Evolutionary conservation across 75 land plant species (phyloP).

Genomic region (Pinus taeda): DNA sequence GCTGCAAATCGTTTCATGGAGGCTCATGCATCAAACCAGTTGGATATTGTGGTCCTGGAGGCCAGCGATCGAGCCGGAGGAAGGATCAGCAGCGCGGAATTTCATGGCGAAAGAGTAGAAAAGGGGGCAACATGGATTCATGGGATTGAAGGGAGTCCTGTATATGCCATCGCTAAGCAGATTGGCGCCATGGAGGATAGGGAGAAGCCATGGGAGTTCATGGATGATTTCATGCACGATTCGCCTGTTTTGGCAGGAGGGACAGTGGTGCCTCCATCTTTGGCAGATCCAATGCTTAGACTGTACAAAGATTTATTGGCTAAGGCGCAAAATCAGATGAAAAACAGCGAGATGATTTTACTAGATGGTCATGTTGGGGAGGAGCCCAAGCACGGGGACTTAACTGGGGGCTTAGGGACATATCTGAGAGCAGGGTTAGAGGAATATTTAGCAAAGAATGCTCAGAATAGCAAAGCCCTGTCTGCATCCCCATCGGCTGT

Average conservation of each 20-base stretch:
- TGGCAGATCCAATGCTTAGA: slow-evolving; percentile 7
- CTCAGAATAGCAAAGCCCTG: not conserved
- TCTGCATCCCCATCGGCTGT: not conserved
- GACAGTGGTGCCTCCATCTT: slow-evolving; percentile 8
- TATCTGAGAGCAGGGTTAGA: slow-evolving; percentile 10
- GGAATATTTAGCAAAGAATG: not conserved
- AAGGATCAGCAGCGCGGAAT: slow-evolving; percentile 18
- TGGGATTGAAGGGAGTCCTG: slow-evolving; percentile 33
- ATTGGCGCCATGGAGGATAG: slow-evolving; percentile 26
- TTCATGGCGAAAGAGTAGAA: slow-evolving; percentile 24
- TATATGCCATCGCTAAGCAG: slow-evolving; percentile 15
- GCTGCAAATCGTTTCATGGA: slow-evolving; percentile 24
- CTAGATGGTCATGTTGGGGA: not conserved
- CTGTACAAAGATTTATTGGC: slow-evolving; percentile 16
- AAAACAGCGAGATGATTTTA: not conserved
- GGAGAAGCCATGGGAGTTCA: slow-evolving; percentile 19
- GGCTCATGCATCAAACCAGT: not conserved
- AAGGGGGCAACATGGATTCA: slow-evolving; percentile 37
- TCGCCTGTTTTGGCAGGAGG: slow-evolving; percentile 17
- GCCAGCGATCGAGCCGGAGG: slow-evolving; percentile 26
- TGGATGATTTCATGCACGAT: slow-evolving; percentile 9
- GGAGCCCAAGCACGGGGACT: not conserved
- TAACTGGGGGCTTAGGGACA: not conserved
- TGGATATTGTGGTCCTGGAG: slow-evolving; percentile 21
- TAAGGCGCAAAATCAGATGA: not conserved